A percentile compares a stretch with the other conserved stretches of the same genome.
Evolutionary conservation across 441 rosid species (phyloP).

Genomic region (Eutrema salsugineum): DNA sequence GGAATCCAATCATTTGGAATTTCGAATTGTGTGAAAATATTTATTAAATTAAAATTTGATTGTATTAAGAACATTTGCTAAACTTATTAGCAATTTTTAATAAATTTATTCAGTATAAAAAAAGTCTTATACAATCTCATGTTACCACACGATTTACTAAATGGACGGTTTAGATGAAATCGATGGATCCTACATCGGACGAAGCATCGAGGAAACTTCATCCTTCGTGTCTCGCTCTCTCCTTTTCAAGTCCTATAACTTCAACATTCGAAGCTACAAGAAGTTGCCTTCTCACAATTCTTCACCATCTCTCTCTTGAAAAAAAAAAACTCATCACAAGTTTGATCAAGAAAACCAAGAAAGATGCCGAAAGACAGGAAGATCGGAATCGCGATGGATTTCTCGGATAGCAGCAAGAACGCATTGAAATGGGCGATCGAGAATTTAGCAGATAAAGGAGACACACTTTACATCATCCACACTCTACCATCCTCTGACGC

Average conservation of each 20-base stretch:
- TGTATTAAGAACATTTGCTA: not conserved
- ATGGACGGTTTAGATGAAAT: conserved; percentile 15
- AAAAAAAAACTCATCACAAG: not conserved
- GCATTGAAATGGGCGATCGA: conserved; percentile 83
- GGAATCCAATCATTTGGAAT: not conserved
- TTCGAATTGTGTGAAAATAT: not conserved
- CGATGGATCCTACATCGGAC: conserved; percentile 14
- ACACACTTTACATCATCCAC: conserved; percentile 68
- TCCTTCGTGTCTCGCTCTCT: not conserved
- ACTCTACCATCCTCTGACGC: conserved; percentile 40
- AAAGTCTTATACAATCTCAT: not conserved
- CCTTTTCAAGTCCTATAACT: not conserved
- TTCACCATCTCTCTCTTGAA: not conserved
- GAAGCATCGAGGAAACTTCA: conserved; percentile 29
- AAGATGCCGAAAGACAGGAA: conserved; percentile 64
- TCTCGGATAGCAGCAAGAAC: conserved; percentile 83
- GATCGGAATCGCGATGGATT: conserved; percentile 87
- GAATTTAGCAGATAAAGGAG: conserved; percentile 71
- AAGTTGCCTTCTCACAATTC: conserved; percentile 5
- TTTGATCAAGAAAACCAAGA: not conserved
- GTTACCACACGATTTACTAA: not conserved
- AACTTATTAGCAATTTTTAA: not conserved
- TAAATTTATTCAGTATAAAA: not conserved
- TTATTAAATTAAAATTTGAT: not conserved
- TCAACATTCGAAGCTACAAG: not conserved